These are phyloP conservation scores for Protomyces inouyei DNA, from an alignment of 1,139 yeast species.

Conservation along the genomic window DNA sequence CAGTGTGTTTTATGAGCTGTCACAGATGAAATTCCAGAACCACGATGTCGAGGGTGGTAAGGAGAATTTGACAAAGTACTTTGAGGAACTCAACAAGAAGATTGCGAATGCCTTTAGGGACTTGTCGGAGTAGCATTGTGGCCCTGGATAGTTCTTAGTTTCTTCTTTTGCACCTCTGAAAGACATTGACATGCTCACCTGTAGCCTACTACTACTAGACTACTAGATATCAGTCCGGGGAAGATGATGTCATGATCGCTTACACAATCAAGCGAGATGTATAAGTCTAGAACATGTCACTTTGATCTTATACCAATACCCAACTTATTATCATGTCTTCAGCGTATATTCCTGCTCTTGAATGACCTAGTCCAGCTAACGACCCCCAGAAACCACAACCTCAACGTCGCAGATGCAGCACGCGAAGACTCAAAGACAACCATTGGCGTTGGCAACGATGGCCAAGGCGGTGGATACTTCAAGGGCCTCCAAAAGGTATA, in stretches of 20 bases:
- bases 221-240: not conserved
- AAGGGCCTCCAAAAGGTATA: constrained; percentile 14
- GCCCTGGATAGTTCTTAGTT: not conserved
- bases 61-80: constrained; percentile 66
- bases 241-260: not conserved
- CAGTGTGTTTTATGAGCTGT: constrained; percentile 87
- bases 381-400: not conserved
- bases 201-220: no score
- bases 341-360: not conserved
- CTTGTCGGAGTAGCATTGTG: not conserved
- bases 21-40: constrained; percentile 92
- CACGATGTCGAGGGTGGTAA: constrained; percentile 73
- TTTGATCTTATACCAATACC: no score
- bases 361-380: not conserved
- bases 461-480: constrained; percentile 18
- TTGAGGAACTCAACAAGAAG: constrained; percentile 42
- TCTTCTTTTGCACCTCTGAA: no score
- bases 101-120: constrained; percentile 21
- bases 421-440: constrained; percentile 13
- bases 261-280: no score
- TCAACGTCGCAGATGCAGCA: constrained; percentile 24
- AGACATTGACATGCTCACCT: no score
- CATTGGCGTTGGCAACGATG: constrained; percentile 17
- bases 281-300: no score
- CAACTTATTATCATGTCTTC: constrained; percentile 6